Conservation (phyloP, 805 yeast genomes). For the Saccharomycopsis fodiens region DNA sequence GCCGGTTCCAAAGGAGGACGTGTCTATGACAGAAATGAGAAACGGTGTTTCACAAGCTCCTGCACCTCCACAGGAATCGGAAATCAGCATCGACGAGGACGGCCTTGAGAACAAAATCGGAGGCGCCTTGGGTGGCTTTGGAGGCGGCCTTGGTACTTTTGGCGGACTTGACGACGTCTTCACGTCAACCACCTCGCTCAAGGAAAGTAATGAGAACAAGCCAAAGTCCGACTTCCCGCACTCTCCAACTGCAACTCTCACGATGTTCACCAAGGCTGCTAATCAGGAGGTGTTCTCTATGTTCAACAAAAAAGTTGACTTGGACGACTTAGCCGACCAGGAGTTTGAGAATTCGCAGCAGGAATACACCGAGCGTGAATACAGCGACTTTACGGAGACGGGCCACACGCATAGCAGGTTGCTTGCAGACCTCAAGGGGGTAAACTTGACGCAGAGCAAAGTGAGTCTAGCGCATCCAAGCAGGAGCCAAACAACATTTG, state of each 20-base stretch:
- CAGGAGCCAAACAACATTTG: too few relatives aligned
- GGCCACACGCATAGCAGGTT: not conserved
- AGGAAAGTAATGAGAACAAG: not conserved
- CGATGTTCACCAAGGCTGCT: slow-evolving; percentile 69
- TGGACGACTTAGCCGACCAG: slow-evolving; percentile 17
- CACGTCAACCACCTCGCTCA: not conserved
- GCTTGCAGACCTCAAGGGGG: slow-evolving; percentile 2
- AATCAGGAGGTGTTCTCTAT: slow-evolving; percentile 64
- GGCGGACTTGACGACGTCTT: not conserved
- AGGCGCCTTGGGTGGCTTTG: not conserved
- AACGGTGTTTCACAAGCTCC: too few relatives aligned
- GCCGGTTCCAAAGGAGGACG: not conserved
- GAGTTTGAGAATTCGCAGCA: not conserved
- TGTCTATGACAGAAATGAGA: slow-evolving; percentile 19
- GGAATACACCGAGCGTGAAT: not conserved
- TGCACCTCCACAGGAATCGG: too few relatives aligned
- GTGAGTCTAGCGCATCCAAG: not conserved
- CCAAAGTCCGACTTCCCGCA: slow-evolving; percentile 21
- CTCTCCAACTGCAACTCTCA: slow-evolving; percentile 68
- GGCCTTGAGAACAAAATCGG: not conserved
- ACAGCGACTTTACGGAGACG: too few relatives aligned
- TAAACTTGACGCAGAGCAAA: not conserved
- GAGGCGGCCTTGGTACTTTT: not conserved
- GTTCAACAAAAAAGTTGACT: slow-evolving; percentile 46
- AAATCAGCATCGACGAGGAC: slow-evolving; percentile 29